Percentiles rank a stretch among this genome's conserved stretches.
These are phyloP conservation scores for Cordyceps cateniannulata DNA, from an alignment of 2,329 filamentous ascomycete species.

Conservation along the genomic window DNA sequence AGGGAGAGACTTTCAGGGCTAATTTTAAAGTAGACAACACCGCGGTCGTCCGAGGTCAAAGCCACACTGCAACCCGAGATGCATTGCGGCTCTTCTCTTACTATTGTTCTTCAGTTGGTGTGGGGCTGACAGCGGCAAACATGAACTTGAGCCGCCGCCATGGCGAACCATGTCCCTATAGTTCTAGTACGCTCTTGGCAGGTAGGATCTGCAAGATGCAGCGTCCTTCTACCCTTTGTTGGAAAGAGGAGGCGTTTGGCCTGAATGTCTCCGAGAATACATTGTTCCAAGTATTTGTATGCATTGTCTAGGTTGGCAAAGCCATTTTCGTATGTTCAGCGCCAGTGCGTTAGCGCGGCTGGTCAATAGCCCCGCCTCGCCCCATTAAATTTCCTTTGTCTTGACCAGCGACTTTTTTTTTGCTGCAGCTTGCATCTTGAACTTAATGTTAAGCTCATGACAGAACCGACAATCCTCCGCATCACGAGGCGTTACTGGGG, in stretches of 20 bases:
- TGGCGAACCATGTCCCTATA: not conserved
- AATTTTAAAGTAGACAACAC: not conserved
- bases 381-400: not conserved
- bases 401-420: not conserved
- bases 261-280: no score
- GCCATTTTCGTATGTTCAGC: no score
- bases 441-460: not conserved
- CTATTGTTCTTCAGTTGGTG: slow-evolving; percentile 13
- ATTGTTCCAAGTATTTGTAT: no score
- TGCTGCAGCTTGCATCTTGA: no score
- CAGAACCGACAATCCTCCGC: not conserved
- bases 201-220: no score
- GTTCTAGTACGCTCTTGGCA: not conserved
- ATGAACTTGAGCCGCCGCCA: not conserved
- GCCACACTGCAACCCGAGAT: not conserved
- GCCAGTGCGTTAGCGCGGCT: no score
- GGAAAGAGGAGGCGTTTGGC: no score
- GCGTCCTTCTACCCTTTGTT: no score
- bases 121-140: not conserved
- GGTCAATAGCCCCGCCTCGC: not conserved
- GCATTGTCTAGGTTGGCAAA: no score
- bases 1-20: not conserved
- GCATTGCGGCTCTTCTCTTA: slow-evolving; percentile 12
- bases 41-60: not conserved
- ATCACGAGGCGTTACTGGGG: not conserved